phyloP scores from a whole-genome alignment of 257 asterid genomes.

The Solanum sitiens region DNA sequence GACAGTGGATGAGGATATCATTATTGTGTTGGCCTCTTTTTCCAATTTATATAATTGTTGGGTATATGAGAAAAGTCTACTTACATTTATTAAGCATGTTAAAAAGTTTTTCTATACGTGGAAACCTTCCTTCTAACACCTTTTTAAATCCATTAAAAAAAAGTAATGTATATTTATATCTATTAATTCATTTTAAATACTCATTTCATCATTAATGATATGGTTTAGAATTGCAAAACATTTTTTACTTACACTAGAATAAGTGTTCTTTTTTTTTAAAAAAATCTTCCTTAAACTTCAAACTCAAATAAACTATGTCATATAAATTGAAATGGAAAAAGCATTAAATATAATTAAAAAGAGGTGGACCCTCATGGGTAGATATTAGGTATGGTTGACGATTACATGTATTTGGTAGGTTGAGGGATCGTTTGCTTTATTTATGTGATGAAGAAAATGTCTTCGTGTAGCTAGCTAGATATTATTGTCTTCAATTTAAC shows the following conservation, averaged over 20 bases:
- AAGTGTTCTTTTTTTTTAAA: too few species aligned
- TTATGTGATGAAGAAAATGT: background rate
- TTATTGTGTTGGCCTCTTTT: background rate
- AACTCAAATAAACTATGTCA: background rate
- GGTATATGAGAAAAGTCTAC: too few species aligned
- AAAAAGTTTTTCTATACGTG: too few species aligned
- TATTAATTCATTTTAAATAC: too few species aligned
- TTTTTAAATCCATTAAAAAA: accelerated
- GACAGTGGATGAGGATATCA: background rate
- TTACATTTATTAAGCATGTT: too few species aligned
- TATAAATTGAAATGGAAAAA: too few species aligned
- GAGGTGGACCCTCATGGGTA: background rate
- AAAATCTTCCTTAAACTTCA: background rate
- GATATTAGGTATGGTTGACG: background rate
- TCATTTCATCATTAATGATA: too few species aligned
- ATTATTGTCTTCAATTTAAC: background rate
- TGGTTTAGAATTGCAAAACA: too few species aligned
- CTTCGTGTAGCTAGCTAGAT: background rate
- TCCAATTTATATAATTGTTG: too few species aligned
- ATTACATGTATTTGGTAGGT: background rate
- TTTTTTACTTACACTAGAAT: too few species aligned
- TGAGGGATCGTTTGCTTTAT: background rate
- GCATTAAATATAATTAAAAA: background rate
- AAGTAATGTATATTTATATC: too few species aligned
- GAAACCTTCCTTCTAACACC: background rate